Conservation (phyloP, 1,284 basidiomycete genomes). For the Moesziomyces parantarcticus region DNA sequence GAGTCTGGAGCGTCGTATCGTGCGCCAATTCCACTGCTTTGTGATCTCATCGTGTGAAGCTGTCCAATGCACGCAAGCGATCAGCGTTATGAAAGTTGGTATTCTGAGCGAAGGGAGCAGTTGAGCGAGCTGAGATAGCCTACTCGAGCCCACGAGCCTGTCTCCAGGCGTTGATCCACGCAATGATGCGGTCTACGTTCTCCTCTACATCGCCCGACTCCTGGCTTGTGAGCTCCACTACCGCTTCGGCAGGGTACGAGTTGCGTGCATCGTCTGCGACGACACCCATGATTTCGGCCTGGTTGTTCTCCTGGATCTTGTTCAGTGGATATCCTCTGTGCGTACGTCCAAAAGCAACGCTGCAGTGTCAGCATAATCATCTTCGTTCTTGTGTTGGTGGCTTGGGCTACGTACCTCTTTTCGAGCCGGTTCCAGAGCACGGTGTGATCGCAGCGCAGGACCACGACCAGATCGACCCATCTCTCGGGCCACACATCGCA, state of each 20-base stretch:
- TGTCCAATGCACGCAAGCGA: no score
- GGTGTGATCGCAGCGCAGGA: slow-evolving; percentile 88
- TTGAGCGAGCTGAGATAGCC: background rate
- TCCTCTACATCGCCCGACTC: slow-evolving; percentile 82
- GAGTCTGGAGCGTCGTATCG: no score
- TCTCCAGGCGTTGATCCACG: slow-evolving; percentile 86
- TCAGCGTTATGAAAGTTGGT: background rate
- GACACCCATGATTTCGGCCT: slow-evolving; percentile 97
- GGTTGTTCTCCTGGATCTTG: slow-evolving; percentile 98
- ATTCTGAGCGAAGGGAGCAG: background rate
- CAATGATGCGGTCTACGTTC: slow-evolving; percentile 83
- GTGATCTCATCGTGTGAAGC: no score
- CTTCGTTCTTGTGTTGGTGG: no score
- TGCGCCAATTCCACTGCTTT: no score
- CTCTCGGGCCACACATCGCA: slow-evolving; percentile 94
- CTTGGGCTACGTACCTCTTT: slow-evolving; percentile 76
- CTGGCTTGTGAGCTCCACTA: slow-evolving; percentile 87
- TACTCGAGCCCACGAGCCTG: slow-evolving; percentile 70
- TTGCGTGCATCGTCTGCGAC: slow-evolving; percentile 87
- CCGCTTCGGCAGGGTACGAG: slow-evolving; percentile 84
- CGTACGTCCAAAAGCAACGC: background rate
- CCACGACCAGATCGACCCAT: slow-evolving; percentile 97
- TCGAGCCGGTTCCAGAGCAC: slow-evolving; percentile 93
- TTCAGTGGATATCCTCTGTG: slow-evolving; percentile 84
- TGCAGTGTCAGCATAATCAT: background rate